A percentile compares a stretch with the other conserved stretches of the same genome.
Evolutionary conservation across 371 early-diverging fungal species (phyloP).

Genomic region (Dinochytrium kinnereticum): DNA sequence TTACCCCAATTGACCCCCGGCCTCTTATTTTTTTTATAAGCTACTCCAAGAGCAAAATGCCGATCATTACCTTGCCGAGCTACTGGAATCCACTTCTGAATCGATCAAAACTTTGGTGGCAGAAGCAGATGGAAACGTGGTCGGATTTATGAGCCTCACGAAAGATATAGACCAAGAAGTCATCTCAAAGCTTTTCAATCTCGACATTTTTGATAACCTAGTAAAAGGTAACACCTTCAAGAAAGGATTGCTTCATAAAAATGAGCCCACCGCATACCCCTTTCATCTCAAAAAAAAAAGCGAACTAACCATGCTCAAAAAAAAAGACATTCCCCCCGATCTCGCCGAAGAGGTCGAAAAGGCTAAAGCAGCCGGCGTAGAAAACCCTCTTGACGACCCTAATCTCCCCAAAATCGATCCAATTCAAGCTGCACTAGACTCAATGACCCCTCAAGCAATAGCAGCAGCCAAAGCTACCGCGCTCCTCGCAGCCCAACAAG

Average conservation of each 20-base stretch:
- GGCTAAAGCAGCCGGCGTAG: background rate
- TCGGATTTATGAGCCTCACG: constrained; percentile 53
- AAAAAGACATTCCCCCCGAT: constrained; percentile 27
- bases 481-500: constrained; percentile 27
- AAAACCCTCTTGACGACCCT: background rate
- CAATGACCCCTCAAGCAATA: constrained; percentile 22
- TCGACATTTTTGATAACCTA: constrained; percentile 48
- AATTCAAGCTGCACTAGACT: constrained; percentile 26
- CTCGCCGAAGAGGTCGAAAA: constrained; percentile 18
- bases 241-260: background rate
- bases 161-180: constrained; percentile 41
- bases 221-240: constrained; percentile 37
- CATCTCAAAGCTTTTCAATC: constrained; percentile 37
- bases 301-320: too few relatives aligned
- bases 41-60: constrained; percentile 37
- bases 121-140: constrained; percentile 49
- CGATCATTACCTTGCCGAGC: constrained; percentile 51
- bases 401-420: constrained; percentile 17
- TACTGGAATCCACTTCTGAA: constrained; percentile 46
- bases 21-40: constrained; percentile 22
- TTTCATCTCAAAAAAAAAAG: too few relatives aligned
- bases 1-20: background rate
- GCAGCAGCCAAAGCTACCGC: constrained; percentile 28
- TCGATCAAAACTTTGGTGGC: constrained; percentile 49
- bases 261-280: too few relatives aligned